Evolutionary conservation across 2,329 filamentous ascomycete genomes (phyloP).

Genomic region (Xylariomycetidae sp.): DNA sequence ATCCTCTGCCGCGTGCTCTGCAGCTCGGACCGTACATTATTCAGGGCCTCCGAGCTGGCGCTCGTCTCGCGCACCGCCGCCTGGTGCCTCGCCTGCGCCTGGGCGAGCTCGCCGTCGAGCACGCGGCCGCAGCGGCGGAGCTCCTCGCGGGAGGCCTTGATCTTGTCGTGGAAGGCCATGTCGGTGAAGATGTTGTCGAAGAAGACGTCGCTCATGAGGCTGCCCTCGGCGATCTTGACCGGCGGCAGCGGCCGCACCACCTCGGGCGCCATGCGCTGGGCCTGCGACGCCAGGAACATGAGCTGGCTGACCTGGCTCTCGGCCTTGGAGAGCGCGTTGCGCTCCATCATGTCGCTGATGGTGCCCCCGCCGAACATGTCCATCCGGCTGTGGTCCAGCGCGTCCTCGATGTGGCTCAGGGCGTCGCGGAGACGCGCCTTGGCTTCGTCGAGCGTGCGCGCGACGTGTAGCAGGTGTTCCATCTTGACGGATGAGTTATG

Average conservation of each 20-base stretch:
- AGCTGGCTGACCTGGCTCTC: slow-evolving; percentile 38
- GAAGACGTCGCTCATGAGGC: slow-evolving; percentile 45
- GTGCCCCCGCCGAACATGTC: slow-evolving; percentile 48
- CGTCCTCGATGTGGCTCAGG: slow-evolving; percentile 35
- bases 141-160: slow-evolving; percentile 35
- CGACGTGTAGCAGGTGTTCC: slow-evolving; percentile 37
- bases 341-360: slow-evolving; percentile 49
- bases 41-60: slow-evolving; percentile 1
- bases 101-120: background rate
- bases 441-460: slow-evolving; percentile 35
- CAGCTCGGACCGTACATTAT: slow-evolving; percentile 2
- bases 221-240: slow-evolving; percentile 40
- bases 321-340: slow-evolving; percentile 43
- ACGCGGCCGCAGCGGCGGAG: background rate
- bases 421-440: slow-evolving; percentile 30
- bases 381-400: slow-evolving; percentile 34
- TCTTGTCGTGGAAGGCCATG: slow-evolving; percentile 47
- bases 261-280: slow-evolving; percentile 33
- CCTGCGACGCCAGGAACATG: slow-evolving; percentile 33
- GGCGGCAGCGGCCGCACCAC: slow-evolving; percentile 36
- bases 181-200: slow-evolving; percentile 53
- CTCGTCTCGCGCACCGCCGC: background rate
- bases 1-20: background rate
- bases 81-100: background rate
- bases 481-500: slow-evolving; percentile 30